A percentile compares a stretch with the other conserved stretches of the same genome.
phyloP scores from a whole-genome alignment of 345 rosid species.

The Acer saccharum region DNA sequence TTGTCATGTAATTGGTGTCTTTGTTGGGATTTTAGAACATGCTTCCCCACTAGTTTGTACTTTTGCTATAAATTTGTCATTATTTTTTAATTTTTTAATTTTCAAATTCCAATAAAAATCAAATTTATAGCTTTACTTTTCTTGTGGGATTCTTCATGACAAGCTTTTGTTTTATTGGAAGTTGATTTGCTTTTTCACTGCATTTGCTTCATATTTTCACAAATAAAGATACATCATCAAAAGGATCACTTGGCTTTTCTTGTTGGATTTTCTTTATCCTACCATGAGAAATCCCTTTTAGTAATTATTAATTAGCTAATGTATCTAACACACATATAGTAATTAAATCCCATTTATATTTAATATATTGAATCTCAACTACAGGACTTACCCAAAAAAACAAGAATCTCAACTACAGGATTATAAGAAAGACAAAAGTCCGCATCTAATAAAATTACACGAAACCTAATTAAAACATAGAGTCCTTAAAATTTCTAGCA shows the following conservation, averaged over 20 bases:
- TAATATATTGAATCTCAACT: no score
- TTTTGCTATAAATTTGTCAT: not conserved
- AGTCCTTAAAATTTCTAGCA: no score
- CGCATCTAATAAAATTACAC: no score
- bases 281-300: not conserved
- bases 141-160: conserved; percentile 34
- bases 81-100: no score
- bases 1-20: conserved; percentile 39
- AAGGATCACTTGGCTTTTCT: not conserved
- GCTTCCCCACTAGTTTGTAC: not conserved
- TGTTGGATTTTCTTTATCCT: not conserved
- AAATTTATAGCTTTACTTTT: conserved; percentile 20
- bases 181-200: not conserved
- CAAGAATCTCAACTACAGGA: no score
- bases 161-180: not conserved
- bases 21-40: conserved; percentile 23
- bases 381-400: no score
- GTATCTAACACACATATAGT: not conserved
- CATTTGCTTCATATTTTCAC: not conserved
- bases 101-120: conserved; percentile 9
- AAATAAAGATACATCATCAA: not conserved
- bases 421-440: no score
- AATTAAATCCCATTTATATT: no score
- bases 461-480: no score
- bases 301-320: not conserved